These are phyloP conservation scores for Fraxinus excelsior DNA, from an alignment of 257 asterid species.

Conservation along the genomic window DNA sequence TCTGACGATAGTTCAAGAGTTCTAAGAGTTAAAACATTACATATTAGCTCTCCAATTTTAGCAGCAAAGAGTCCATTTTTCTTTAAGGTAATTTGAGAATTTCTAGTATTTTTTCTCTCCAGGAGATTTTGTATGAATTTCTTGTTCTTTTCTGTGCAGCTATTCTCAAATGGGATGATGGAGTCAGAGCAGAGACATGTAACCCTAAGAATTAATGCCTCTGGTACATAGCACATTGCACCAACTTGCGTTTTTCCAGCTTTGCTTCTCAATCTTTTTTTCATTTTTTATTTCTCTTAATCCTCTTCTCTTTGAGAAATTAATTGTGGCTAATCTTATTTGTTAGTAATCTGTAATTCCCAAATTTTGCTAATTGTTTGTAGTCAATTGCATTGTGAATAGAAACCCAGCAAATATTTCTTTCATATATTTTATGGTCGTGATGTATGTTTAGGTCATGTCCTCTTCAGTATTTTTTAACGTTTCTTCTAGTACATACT, in stretches of 20 bases:
- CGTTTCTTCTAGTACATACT: not conserved
- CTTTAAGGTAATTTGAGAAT: slow-evolving; percentile 57
- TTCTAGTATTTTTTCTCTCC: not conserved
- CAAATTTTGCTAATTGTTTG: not conserved
- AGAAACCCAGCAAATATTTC: slow-evolving; percentile 8
- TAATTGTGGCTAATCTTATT: not conserved
- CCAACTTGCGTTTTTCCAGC: not conserved
- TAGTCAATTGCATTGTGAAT: slow-evolving; percentile 2
- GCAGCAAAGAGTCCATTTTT: slow-evolving; percentile 94
- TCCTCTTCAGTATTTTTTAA: not conserved
- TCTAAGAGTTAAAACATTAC: slow-evolving; percentile 64
- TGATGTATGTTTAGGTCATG: not conserved
- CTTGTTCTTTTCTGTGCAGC: slow-evolving; percentile 44
- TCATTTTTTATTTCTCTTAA: not conserved
- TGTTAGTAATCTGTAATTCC: not conserved
- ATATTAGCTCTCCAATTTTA: slow-evolving; percentile 84
- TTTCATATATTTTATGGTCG: not conserved
- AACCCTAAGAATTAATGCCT: slow-evolving; percentile 78
- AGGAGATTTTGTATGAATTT: slow-evolving; percentile 23
- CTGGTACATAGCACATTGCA: slow-evolving; percentile 49
- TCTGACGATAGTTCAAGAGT: slow-evolving; percentile 61
- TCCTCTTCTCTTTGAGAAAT: not conserved
- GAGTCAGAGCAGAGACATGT: slow-evolving; percentile 98
- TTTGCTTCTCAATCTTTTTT: not conserved
- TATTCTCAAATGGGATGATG: slow-evolving; percentile 97